Percentiles rank a stretch among this genome's conserved stretches.
Evolutionary conservation across 352 stramenopile genomes (phyloP).

Genomic region (Pythium phragmiticola): DNA sequence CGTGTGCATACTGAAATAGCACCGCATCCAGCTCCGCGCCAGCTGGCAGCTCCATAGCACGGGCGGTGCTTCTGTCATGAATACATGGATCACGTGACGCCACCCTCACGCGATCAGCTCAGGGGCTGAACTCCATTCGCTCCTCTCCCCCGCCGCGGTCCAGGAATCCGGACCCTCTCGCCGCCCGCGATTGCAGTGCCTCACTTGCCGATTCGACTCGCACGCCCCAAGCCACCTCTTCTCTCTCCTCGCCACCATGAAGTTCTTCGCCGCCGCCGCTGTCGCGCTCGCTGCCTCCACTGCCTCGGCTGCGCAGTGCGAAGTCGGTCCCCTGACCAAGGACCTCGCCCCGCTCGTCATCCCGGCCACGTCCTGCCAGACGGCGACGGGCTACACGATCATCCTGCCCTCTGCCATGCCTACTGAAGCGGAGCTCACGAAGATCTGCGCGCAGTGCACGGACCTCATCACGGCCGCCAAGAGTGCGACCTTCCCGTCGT

Average conservation of each 20-base stretch:
- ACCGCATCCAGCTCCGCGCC: too few species aligned
- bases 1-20: too few species aligned
- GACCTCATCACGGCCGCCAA: conserved; percentile 12
- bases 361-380: conserved; percentile 17
- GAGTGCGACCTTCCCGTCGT: conserved; percentile 14
- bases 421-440: conserved; percentile 10
- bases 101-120: too few species aligned
- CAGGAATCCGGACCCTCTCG: background rate
- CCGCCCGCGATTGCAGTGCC: background rate
- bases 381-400: conserved; percentile 12
- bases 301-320: conserved; percentile 10
- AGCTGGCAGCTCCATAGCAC: too few species aligned
- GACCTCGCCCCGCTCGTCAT: conserved; percentile 10
- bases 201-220: conserved; percentile 19
- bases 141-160: background rate
- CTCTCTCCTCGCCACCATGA: conserved; percentile 16
- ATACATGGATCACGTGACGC: too few species aligned
- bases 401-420: conserved; percentile 5
- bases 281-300: conserved; percentile 15
- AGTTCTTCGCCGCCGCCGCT: conserved; percentile 18
- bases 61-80: too few species aligned
- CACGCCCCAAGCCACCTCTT: background rate
- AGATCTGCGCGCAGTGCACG: conserved; percentile 21
- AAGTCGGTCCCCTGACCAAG: conserved; percentile 11
- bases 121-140: background rate